Evolutionary conservation across 1,284 basidiomycete species (phyloP).

Genomic region (Ustilago bromivora): DNA sequence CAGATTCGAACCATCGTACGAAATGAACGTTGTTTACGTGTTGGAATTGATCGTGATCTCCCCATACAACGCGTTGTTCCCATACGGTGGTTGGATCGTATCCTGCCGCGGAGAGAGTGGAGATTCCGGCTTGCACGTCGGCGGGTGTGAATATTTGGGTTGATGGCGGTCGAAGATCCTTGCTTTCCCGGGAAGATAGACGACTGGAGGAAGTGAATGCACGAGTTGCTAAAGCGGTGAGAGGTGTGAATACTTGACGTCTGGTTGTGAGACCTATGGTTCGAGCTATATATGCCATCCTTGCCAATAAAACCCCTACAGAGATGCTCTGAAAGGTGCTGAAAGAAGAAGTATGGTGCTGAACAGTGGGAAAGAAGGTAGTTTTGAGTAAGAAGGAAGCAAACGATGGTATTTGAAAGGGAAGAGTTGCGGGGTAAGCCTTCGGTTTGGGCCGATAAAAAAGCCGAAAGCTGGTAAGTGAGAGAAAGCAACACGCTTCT

Average conservation of each 20-base stretch:
- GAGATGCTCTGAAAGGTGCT: no score
- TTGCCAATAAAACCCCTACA: background rate
- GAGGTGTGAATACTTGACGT: background rate
- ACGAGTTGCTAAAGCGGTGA: background rate
- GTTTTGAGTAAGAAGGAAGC: background rate
- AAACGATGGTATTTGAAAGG: background rate
- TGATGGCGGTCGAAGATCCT: constrained; percentile 23
- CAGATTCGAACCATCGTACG: constrained; percentile 60
- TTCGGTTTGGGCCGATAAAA: background rate
- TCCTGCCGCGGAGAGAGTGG: constrained; percentile 7
- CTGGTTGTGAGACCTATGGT: background rate
- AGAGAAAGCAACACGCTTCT: no score
- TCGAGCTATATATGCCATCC: background rate
- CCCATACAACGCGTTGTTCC: constrained; percentile 59
- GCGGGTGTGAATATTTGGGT: constrained; percentile 7
- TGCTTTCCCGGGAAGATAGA: background rate
- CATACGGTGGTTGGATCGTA: constrained; percentile 31
- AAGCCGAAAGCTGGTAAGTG: constrained; percentile 1
- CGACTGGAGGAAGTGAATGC: background rate
- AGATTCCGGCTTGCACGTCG: constrained; percentile 18
- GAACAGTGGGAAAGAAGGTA: background rate
- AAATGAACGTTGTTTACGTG: constrained; percentile 67
- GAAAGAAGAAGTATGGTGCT: background rate
- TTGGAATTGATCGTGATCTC: constrained; percentile 58
- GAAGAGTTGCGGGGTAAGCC: background rate